Evolutionary conservation across 805 yeast genomes (phyloP).

Genomic region (Clavispora asparagi): DNA sequence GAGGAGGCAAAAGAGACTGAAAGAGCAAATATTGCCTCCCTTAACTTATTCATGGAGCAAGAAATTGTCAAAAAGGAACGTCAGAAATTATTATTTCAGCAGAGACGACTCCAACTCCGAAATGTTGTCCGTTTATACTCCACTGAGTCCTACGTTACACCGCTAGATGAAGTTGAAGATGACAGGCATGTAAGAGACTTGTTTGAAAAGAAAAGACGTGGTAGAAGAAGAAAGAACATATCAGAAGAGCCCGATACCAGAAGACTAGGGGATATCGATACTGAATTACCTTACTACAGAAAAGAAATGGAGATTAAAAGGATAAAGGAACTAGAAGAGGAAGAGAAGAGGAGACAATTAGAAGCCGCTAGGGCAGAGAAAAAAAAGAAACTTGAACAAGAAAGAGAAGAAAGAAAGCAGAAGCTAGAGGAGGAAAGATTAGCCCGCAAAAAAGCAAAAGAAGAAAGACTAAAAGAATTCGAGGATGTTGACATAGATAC

Average conservation of each 20-base stretch:
- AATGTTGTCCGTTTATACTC: conserved; percentile 54
- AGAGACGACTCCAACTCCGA: conserved; percentile 55
- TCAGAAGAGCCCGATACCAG: conserved; percentile 22
- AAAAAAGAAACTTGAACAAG: conserved; percentile 11
- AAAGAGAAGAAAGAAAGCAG: conserved; percentile 3
- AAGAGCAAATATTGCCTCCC: conserved; percentile 62
- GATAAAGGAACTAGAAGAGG: conserved; percentile 16
- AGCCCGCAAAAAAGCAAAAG: conserved; percentile 1
- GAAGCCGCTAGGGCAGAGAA: conserved; percentile 3
- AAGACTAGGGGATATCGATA: conserved; percentile 29
- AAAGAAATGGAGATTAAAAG: conserved; percentile 21
- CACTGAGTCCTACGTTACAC: conserved; percentile 48
- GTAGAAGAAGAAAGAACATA: conserved; percentile 38
- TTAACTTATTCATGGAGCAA: conserved; percentile 76
- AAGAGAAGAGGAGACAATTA: not conserved
- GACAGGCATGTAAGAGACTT: conserved; percentile 36
- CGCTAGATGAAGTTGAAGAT: conserved; percentile 56
- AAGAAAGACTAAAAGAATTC: conserved; percentile 4
- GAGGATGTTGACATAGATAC: conserved; percentile 1
- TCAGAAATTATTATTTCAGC: conserved; percentile 67
- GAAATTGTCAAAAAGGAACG: conserved; percentile 75
- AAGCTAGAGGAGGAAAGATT: conserved; percentile 6
- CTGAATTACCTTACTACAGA: conserved; percentile 22
- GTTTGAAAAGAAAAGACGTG: conserved; percentile 33
- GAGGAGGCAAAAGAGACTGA: conserved; percentile 90